These are phyloP conservation scores for Dactylella cylindrospora DNA, from an alignment of 2,329 filamentous ascomycete species.

Conservation along the genomic window DNA sequence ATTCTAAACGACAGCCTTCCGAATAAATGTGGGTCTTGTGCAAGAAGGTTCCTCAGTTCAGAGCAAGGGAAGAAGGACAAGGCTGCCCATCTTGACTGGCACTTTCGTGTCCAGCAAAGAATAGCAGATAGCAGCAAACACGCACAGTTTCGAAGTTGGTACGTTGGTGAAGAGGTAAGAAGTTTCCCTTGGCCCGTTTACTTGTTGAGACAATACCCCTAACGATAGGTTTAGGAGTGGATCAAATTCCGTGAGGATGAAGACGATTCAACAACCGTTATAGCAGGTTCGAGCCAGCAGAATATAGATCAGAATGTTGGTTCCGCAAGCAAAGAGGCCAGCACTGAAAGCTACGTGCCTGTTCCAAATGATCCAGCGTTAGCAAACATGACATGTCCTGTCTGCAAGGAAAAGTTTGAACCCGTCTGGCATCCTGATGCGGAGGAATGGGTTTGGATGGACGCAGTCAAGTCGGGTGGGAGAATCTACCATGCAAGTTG, in stretches of 20 bases:
- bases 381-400: constrained; percentile 78
- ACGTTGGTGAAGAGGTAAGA: constrained; percentile 80
- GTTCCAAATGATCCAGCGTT: constrained; percentile 77
- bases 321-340: constrained; percentile 48
- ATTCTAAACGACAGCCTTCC: constrained; percentile 78
- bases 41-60: constrained; percentile 77
- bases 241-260: constrained; percentile 78
- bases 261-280: constrained; percentile 60
- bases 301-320: constrained; percentile 50
- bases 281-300: constrained; percentile 5
- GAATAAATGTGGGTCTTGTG: constrained; percentile 87
- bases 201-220: background rate
- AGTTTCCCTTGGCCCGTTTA: constrained; percentile 3
- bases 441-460: constrained; percentile 96
- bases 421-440: constrained; percentile 88
- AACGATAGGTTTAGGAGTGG: constrained; percentile 68
- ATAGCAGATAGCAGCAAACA: constrained; percentile 82
- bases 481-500: constrained; percentile 89
- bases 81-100: constrained; percentile 93
- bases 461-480: constrained; percentile 74
- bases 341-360: constrained; percentile 63
- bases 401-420: constrained; percentile 94
- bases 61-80: constrained; percentile 81
- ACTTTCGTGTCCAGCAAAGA: constrained; percentile 89
- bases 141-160: constrained; percentile 91